Base-by-base conservation (phyloP, 352 stramenopile species). In the Globisporangium irregulare region DNA sequence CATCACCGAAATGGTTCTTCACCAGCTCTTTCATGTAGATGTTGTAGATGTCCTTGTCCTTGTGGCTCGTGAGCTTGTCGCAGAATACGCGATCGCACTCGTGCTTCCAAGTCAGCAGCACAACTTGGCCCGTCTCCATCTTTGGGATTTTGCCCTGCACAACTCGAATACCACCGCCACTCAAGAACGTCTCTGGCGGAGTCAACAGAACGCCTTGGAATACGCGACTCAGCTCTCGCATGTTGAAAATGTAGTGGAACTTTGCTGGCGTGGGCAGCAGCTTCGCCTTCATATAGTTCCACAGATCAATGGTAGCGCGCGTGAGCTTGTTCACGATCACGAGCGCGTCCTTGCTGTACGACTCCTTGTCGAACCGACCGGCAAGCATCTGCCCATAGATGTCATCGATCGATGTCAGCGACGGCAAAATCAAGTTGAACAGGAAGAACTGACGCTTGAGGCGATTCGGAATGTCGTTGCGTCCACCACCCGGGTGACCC, bases 171-270 rank as follows among this genome's bases (percentile, higher is more conserved):
- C 83, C 84, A 20, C 97, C 97, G 36, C 95, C 91, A 27, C 89
- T 97, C 8, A 89, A 86, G 67, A 99, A 98, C 2, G 95, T 99
- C 73, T 98, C 94, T 32, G 96, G 90, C 4, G 97, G 96, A 0
- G 96, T 99, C 27, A 99, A 79, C 41, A 99, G 65, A 50, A 99
- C 95, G 7, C 97, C 97, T 74, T 99, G 97, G 69, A 99, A 99
- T 0, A 99, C 97, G 58, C 97, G 92, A 71, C 90, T 98, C 41
- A 99, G 87, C 59, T 99, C 97, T 58, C 97, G 94, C 95, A 99
- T 99, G 72, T 99, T 99, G 83, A 99, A 99, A 57, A 99, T 97
- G 81, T 99, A 99, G 77, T 99, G 97, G 82, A 99, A 99, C 68
- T 99, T 99, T 34, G 96, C 94, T 12, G 97, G 97, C 14, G 97